Conservation (phyloP, 1,284 basidiomycete species). For the Ganoderma resinaceum region DNA sequence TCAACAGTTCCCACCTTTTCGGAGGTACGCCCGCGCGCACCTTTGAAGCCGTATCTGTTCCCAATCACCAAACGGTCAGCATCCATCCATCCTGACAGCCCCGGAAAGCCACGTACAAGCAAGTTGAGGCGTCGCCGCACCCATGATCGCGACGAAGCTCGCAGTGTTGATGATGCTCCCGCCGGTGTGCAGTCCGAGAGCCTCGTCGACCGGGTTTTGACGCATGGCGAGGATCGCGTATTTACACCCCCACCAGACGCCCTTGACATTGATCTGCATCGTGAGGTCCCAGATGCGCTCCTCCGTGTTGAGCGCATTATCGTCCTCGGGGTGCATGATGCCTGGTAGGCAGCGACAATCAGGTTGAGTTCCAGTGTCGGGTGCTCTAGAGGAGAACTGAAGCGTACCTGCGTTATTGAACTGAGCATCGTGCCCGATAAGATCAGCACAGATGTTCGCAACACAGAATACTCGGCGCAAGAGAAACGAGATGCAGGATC, state of each 20-base stretch:
- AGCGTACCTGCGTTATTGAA: constrained; percentile 86
- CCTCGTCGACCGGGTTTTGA: constrained; percentile 83
- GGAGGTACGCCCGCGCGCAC: constrained; percentile 41
- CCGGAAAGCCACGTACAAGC: constrained; percentile 72
- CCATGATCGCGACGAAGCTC: constrained; percentile 92
- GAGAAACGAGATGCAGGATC: background rate
- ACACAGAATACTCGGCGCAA: background rate
- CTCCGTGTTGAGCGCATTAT: constrained; percentile 94
- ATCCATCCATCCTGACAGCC: no score
- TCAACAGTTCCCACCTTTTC: background rate
- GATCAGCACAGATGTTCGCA: background rate
- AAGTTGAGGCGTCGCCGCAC: constrained; percentile 95
- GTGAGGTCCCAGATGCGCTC: constrained; percentile 96
- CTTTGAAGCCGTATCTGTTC: constrained; percentile 84
- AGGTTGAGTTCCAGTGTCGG: background rate
- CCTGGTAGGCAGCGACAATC: constrained; percentile 47
- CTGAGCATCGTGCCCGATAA: constrained; percentile 44
- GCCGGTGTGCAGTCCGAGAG: constrained; percentile 82
- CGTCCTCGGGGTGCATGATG: constrained; percentile 96
- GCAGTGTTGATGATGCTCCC: constrained; percentile 98
- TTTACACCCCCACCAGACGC: constrained; percentile 99
- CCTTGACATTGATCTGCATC: constrained; percentile 95
- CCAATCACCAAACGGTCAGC: background rate
- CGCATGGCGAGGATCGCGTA: constrained; percentile 97
- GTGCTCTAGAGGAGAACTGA: background rate